These are phyloP conservation scores for Vanrija humicola DNA, from an alignment of 1,284 basidiomycete genomes.

Conservation along the genomic window DNA sequence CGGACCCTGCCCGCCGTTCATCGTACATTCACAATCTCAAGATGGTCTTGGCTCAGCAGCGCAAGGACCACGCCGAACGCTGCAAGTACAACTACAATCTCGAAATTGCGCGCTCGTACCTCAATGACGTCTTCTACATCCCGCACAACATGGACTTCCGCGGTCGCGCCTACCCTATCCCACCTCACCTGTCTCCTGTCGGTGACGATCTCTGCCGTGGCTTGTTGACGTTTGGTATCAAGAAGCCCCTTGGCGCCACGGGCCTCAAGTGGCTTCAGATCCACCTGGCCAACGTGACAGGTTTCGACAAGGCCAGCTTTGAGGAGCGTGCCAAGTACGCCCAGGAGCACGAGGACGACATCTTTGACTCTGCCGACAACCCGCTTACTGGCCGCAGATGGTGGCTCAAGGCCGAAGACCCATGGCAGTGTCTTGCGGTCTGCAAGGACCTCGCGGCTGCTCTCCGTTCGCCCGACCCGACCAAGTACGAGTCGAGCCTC, in stretches of 20 bases:
- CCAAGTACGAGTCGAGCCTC: slow-evolving; percentile 65
- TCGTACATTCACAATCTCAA: slow-evolving; percentile 62
- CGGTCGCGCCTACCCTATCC: slow-evolving; percentile 94
- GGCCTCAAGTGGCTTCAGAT: slow-evolving; percentile 87
- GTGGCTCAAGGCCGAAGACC: slow-evolving; percentile 93
- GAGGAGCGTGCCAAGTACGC: slow-evolving; percentile 82
- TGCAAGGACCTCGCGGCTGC: slow-evolving; percentile 84
- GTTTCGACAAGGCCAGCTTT: slow-evolving; percentile 93
- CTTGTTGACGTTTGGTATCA: slow-evolving; percentile 77
- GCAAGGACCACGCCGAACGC: slow-evolving; percentile 81
- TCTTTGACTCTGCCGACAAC: slow-evolving; percentile 79
- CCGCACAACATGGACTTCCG: slow-evolving; percentile 99
- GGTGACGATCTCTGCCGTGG: slow-evolving; percentile 93
- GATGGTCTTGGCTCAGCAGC: slow-evolving; percentile 60
- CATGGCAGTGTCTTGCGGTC: slow-evolving; percentile 93
- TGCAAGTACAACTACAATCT: slow-evolving; percentile 97
- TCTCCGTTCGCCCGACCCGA: slow-evolving; percentile 69
- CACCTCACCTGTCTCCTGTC: slow-evolving; percentile 92
- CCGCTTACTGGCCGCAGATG: slow-evolving; percentile 75
- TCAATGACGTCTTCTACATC: slow-evolving; percentile 72
- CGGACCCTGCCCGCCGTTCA: slow-evolving; percentile 63
- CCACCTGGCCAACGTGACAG: slow-evolving; percentile 87
- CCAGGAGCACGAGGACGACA: slow-evolving; percentile 66
- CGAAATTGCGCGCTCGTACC: slow-evolving; percentile 79
- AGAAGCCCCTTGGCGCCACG: slow-evolving; percentile 71